These are phyloP conservation scores for Pythium utonaiense DNA, from an alignment of 352 stramenopile species.

Conservation along the genomic window DNA sequence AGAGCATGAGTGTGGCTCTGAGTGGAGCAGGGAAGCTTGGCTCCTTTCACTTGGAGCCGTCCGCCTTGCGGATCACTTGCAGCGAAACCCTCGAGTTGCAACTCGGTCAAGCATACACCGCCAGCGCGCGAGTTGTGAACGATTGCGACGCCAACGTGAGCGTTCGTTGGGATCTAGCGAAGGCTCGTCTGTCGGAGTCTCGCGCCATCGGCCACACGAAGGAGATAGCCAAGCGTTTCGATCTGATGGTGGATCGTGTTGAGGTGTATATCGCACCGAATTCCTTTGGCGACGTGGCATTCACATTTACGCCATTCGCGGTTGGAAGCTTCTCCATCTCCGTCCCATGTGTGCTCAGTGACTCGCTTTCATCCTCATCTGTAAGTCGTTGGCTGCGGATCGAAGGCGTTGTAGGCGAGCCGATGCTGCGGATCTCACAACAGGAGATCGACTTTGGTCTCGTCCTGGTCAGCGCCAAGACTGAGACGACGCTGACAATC, in stretches of 20 bases:
- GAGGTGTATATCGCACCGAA: conserved; percentile 14
- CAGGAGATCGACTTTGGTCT: conserved; percentile 73
- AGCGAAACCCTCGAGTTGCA: background rate
- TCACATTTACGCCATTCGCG: conserved; percentile 42
- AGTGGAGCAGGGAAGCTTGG: conserved; percentile 14
- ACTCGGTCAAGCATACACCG: conserved; percentile 8
- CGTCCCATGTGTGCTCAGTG: conserved; percentile 37
- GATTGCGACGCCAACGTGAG: conserved; percentile 27
- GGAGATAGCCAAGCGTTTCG: background rate
- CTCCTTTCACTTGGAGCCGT: conserved; percentile 13
- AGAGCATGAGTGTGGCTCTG: conserved; percentile 11
- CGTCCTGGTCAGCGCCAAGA: conserved; percentile 52
- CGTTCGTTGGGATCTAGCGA: conserved; percentile 32
- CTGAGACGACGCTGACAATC: conserved; percentile 33
- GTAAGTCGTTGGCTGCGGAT: conserved; percentile 56
- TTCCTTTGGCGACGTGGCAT: conserved; percentile 9
- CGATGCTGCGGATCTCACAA: conserved; percentile 42
- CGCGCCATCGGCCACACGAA: too few relatives aligned
- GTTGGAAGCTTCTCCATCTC: conserved; percentile 41
- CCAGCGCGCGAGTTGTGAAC: conserved; percentile 25
- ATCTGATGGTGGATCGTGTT: background rate
- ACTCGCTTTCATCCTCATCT: background rate
- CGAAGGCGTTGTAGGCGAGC: conserved; percentile 37
- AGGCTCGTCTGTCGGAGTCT: background rate
- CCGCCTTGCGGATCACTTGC: background rate